A percentile compares a stretch with the other conserved stretches of the same genome.
phyloP scores from a whole-genome alignment of 129 eudicot genomes.

The Oenanthe sinensis region DNA sequence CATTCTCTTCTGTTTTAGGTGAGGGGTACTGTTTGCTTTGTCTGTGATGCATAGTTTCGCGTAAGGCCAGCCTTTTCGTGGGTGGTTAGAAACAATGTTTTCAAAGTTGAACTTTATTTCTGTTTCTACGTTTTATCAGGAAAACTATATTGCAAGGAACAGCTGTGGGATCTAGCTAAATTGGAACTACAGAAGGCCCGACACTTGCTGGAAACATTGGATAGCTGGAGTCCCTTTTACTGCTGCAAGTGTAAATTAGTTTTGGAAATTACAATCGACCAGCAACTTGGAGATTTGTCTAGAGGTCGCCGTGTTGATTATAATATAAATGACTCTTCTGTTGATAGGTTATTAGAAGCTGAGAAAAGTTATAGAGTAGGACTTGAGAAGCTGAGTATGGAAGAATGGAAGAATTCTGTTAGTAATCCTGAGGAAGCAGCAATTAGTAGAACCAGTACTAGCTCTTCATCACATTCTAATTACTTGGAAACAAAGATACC shows the following conservation, averaged over 20 bases:
- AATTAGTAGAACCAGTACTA: constrained; percentile 13
- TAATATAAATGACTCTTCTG: constrained; percentile 18
- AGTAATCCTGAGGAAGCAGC: constrained; percentile 31
- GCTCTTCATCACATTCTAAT: constrained; percentile 22
- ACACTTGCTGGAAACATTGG: constrained; percentile 26
- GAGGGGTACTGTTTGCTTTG: constrained; percentile 14
- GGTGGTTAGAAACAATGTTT: constrained; percentile 6
- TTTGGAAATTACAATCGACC: constrained; percentile 51
- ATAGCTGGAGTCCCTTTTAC: constrained; percentile 28
- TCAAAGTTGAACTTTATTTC: constrained; percentile 11
- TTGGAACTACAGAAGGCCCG: constrained; percentile 59
- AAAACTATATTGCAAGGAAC: constrained; percentile 58
- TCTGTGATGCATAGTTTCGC: background rate
- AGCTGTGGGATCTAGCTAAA: constrained; percentile 54
- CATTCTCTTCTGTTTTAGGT: constrained; percentile 71
- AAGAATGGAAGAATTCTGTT: constrained; percentile 44
- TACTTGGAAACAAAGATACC: constrained; percentile 12
- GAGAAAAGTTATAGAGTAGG: constrained; percentile 43
- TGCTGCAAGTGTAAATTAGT: constrained; percentile 57
- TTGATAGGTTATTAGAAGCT: constrained; percentile 32
- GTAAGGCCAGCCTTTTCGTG: background rate
- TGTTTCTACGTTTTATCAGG: constrained; percentile 33
- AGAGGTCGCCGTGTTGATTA: constrained; percentile 26
- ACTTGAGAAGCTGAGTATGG: constrained; percentile 30
- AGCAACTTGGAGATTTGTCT: constrained; percentile 67